Conservation (phyloP, 2,329 filamentous ascomycete species). For the Beauveria sp. region DNA sequence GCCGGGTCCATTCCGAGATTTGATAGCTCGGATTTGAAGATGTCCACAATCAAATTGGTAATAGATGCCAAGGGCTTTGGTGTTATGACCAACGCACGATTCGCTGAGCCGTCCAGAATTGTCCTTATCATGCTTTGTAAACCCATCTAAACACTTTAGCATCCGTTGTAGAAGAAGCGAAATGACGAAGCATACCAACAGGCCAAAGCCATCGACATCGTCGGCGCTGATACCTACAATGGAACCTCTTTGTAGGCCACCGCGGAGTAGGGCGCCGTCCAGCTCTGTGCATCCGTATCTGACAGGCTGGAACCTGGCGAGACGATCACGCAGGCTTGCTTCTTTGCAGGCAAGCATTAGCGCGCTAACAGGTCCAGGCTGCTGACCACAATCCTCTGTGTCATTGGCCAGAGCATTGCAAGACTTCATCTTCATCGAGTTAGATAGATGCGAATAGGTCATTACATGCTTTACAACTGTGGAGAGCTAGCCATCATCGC, state of each 20-base stretch:
- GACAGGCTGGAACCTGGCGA: constrained; percentile 24
- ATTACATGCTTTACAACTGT: too few species aligned
- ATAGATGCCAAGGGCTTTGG: constrained; percentile 31
- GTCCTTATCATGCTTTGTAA: constrained; percentile 39
- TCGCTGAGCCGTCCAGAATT: constrained; percentile 23
- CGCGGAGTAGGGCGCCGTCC: constrained; percentile 38
- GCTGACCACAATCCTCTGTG: not conserved
- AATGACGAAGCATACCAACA: constrained; percentile 31
- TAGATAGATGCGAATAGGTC: not conserved
- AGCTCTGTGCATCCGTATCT: constrained; percentile 40
- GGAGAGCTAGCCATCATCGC: too few species aligned
- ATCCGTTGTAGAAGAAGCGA: not conserved
- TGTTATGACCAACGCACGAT: constrained; percentile 38
- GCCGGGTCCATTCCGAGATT: not conserved
- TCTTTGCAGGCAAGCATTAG: constrained; percentile 34
- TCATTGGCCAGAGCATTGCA: not conserved
- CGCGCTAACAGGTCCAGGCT: constrained; percentile 33
- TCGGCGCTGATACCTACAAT: constrained; percentile 48
- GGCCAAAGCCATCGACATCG: constrained; percentile 38
- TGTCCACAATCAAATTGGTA: not conserved
- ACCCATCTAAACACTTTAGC: constrained; percentile 29
- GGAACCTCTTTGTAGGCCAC: constrained; percentile 41
- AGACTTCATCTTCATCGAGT: not conserved
- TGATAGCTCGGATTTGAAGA: not conserved
- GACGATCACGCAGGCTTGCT: constrained; percentile 25